Evolutionary conservation across 148 eudicot species (phyloP).

Genomic region (Amaranthus cruentus): DNA sequence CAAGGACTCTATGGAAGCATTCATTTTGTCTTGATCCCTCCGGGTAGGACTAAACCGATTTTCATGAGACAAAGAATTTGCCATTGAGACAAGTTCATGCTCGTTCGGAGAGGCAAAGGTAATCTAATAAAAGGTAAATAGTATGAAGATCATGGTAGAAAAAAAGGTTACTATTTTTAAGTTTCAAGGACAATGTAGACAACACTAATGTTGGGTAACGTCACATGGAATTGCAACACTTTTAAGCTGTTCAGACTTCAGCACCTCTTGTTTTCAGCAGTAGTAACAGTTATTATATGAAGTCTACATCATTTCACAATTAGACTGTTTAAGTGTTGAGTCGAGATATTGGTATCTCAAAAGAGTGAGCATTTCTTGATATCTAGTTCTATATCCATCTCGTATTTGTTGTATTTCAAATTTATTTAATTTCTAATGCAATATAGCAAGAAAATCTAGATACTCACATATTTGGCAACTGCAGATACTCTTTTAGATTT

Average conservation of each 20-base stretch:
- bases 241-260: background rate
- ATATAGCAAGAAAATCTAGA: constrained; percentile 13
- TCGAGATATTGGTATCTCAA: background rate
- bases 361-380: background rate
- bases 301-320: background rate
- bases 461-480: constrained; percentile 66
- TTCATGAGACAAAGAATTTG: constrained; percentile 57
- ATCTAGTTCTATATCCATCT: background rate
- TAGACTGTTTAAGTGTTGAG: background rate
- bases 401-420: background rate
- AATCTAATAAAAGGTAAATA: constrained; percentile 37
- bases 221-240: too few relatives aligned
- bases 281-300: background rate
- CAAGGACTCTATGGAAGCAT: constrained; percentile 43
- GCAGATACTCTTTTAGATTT: constrained; percentile 78
- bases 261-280: background rate
- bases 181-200: background rate
- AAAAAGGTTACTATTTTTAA: background rate
- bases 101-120: constrained; percentile 93
- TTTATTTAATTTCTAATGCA: background rate
- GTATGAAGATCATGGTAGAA: background rate
- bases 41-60: constrained; percentile 39
- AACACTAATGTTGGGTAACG: background rate
- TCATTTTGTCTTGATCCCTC: constrained; percentile 21
- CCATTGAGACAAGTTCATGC: constrained; percentile 92